phyloP scores from a whole-genome alignment of 2,329 filamentous ascomycete species.

The Coleophoma cylindrospora region DNA sequence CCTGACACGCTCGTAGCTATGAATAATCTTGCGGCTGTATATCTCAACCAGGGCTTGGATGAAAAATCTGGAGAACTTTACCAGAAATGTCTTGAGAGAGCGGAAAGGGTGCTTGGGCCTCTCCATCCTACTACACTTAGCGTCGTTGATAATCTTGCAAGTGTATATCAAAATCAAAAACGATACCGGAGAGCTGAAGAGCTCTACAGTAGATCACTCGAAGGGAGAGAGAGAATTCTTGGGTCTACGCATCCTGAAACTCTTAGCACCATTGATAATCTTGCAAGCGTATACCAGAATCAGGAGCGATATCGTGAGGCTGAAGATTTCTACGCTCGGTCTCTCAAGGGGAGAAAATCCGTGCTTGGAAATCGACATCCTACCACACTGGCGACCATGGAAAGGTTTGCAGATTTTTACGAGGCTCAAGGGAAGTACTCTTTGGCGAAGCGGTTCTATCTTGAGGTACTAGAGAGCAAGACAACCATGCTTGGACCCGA shows the following conservation, averaged over 20 bases:
- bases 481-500: no score
- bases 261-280: background rate
- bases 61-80: background rate
- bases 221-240: background rate
- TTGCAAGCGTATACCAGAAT: background rate
- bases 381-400: background rate
- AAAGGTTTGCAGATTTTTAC: no score
- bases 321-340: background rate
- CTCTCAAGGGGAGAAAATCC: background rate
- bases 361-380: background rate
- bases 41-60: background rate
- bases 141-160: background rate
- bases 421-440: no score
- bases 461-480: no score
- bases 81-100: background rate
- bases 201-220: background rate
- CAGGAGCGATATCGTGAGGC: background rate
- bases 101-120: background rate
- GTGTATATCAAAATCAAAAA: background rate
- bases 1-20: slow-evolving; percentile 2
- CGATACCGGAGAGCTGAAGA: background rate
- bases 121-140: background rate
- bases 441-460: no score
- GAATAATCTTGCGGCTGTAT: background rate
- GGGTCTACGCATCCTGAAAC: background rate